Evolutionary conservation across 2,329 filamentous ascomycete genomes (phyloP), one percentile per base, ranked within the genome.

Genomic region (Trichoderma brevicompactum): DNA sequence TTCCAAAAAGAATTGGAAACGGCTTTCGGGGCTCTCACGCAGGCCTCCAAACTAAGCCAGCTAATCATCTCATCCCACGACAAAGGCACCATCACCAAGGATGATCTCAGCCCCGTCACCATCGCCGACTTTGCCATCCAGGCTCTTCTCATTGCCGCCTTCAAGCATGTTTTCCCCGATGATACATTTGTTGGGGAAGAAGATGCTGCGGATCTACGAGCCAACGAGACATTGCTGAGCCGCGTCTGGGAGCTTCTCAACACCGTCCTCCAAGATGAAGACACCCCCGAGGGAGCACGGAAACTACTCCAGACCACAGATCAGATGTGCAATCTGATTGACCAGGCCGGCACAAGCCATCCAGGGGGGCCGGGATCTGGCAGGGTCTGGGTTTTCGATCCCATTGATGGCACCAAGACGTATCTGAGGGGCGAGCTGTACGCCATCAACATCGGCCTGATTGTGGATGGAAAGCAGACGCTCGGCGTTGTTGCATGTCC

Each of bases 91-190:
- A 73, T 85, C 28, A 77, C 81, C 66, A 87, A 87, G 68, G 79
- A 81, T 49, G 84, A 86, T 71, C 75, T 85, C 41, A 84, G 81
- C 64, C 84, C 84, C 2, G 85, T 87, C 53, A 87, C 85, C 0
- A 78, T 87, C 19, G 85, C 82, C 71, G 85, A 87, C 73, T 87
- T 87, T 68, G 85, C 85, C 62, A 81, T 86, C 65, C 85, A 87
- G 70, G 84, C 83, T 0, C 77, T 87, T 5, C 78, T 87, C 46
- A 82, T 82, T 6, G 75, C 79, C 43, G 82, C 82, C 2, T 75
- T 87, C 65, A 80, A 82, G 61, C 66, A 73, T 62, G 79, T 80
- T 5, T 87, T 87, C 59, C 85, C 85, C 0, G 59, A 69, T 6
- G 83, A 87, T 71, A 70, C 66, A 2, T 81, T 87, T 49, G 83